Evolutionary conservation across 148 eudicot genomes (phyloP), one percentile per base, ranked within the genome.

Genomic region (Salicornia ramosissima): DNA sequence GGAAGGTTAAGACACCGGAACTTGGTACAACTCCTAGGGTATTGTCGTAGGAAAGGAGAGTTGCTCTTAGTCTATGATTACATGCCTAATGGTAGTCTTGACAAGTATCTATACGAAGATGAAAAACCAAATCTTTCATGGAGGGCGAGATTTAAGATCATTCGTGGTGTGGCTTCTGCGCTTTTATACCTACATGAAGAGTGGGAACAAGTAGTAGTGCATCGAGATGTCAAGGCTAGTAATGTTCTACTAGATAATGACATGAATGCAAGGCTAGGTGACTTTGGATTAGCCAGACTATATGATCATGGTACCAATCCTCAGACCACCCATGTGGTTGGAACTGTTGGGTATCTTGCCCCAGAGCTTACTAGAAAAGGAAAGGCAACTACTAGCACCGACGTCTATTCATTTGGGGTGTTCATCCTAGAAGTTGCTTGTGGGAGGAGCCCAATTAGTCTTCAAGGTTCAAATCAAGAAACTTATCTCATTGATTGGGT

Each of bases 31-130:
- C 81, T 81, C 40, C 67, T 81, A 14, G 84, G 84, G 2, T 81
- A 81, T 78, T 81, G 81, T n/a, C 70, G 84, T 42, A 75, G 81
- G 51, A 67, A 81, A 63, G 78, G 79, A 8, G 84, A 80, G 59
- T 72, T 80, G 25, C 29, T 80, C 28, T 71, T 80, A 62, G 83
- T 80, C 26, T 80, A 80, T 62, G 83, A 80, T 55, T 80, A 77
- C 65, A 83, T 83, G 86, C 81, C 86, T 0, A 75, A 80, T 30
- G 80, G 81, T 33, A 83, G 86, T 68, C 86, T 83, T 0, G 83
- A 83, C 75, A 77, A 77, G 52, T 72, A 68, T 56, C 69, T 83
- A 10, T 77, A 77, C 42, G 36, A 61, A 36, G 64, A 67, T 21
- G 70, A 49, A 3, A 70, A 62, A 19, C 66, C 65, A 19, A 74